phyloP scores from a whole-genome alignment of 768 basidiomycete genomes.

The Tylopilus felleus region DNA sequence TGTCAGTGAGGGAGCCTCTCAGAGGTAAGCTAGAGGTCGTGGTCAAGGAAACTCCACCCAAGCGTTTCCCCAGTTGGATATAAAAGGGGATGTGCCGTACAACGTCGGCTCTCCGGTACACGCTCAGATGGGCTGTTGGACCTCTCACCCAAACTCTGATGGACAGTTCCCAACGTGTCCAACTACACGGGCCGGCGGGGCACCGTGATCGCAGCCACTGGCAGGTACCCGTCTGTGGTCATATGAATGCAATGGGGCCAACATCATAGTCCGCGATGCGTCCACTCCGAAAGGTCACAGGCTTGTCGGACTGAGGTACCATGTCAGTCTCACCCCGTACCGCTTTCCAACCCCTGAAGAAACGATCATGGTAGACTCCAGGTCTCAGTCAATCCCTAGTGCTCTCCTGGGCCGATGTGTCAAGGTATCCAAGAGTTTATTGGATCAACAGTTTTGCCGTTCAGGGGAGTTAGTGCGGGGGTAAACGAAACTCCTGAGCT shows the following conservation, averaged over 20 bases:
- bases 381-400: background rate
- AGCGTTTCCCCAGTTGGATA: too few species aligned
- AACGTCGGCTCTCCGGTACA: background rate
- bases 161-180: background rate
- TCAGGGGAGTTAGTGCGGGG: background rate
- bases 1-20: too few species aligned
- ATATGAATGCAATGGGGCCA: background rate
- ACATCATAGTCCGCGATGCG: background rate
- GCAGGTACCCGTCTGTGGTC: background rate
- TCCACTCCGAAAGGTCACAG: background rate
- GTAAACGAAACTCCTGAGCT: background rate
- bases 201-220: background rate
- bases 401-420: background rate
- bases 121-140: background rate
- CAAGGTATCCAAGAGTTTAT: background rate
- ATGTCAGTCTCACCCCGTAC: background rate
- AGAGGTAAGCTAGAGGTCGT: background rate
- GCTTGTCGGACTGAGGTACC: background rate
- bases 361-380: background rate
- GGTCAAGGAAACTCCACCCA: background rate
- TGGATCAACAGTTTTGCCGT: background rate
- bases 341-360: background rate
- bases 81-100: background rate
- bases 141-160: background rate
- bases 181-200: background rate